Evolutionary conservation across 2,329 filamentous ascomycete genomes (phyloP).

Genomic region (Seiridium cupressi): DNA sequence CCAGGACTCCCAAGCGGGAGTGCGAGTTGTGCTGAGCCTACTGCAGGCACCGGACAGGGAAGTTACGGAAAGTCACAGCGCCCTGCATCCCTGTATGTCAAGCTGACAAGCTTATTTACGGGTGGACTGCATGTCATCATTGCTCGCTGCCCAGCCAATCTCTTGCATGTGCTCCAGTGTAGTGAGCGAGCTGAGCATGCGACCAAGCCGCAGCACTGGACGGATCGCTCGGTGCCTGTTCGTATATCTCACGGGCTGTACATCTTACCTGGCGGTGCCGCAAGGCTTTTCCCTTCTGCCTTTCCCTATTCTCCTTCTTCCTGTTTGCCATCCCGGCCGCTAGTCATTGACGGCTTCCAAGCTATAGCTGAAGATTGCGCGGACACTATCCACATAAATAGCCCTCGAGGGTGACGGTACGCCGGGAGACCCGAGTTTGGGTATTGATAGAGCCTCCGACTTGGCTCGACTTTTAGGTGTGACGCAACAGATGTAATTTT

Average conservation of each 20-base stretch:
- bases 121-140: not conserved
- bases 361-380: not conserved
- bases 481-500: not conserved
- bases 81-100: not conserved
- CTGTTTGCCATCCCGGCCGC: not conserved
- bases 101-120: not conserved
- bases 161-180: too few relatives aligned
- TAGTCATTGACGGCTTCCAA: not conserved
- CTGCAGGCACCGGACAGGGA: not conserved
- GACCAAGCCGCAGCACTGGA: too few relatives aligned
- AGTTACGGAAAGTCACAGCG: not conserved
- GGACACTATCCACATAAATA: slow-evolving; percentile 1
- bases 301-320: not conserved
- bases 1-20: too few relatives aligned
- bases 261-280: too few relatives aligned
- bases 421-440: not conserved
- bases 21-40: not conserved
- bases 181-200: too few relatives aligned
- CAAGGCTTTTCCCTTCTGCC: not conserved
- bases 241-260: not conserved
- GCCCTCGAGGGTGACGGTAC: not conserved
- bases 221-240: not conserved
- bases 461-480: not conserved
- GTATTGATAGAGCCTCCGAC: not conserved
- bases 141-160: not conserved